Evolutionary conservation across 371 early-diverging fungal species (phyloP).

Genomic region (Furculomyces boomerangus): DNA sequence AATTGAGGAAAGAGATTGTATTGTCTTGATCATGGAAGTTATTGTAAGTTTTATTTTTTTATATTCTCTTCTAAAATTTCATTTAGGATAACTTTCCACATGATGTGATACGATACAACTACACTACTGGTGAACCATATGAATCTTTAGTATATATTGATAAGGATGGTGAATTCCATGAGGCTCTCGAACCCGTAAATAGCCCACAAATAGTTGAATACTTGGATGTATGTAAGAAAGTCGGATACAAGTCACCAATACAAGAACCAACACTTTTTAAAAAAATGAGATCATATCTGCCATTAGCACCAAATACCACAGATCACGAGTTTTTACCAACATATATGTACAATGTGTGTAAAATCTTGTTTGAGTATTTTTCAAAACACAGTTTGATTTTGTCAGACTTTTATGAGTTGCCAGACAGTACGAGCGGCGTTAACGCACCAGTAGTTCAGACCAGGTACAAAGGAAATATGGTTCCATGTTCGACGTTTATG

Average conservation of each 20-base stretch:
- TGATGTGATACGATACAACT: constrained; percentile 77
- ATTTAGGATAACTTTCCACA: constrained; percentile 78
- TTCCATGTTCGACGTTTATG: constrained; percentile 83
- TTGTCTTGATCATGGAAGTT: constrained; percentile 67
- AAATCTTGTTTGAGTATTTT: constrained; percentile 52
- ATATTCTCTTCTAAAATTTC: not conserved
- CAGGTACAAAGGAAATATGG: constrained; percentile 69
- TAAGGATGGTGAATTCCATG: constrained; percentile 62
- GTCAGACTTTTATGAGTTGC: constrained; percentile 70
- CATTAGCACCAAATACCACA: constrained; percentile 72
- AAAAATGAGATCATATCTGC: constrained; percentile 34
- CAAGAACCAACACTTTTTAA: constrained; percentile 29
- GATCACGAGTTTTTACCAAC: constrained; percentile 81
- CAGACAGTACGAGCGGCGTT: constrained; percentile 61
- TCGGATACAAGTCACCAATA: constrained; percentile 43
- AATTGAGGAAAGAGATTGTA: constrained; percentile 53
- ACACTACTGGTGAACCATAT: constrained; percentile 40
- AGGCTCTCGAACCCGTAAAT: constrained; percentile 58
- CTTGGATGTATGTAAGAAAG: constrained; percentile 33
- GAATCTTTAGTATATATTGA: constrained; percentile 71
- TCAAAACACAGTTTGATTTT: constrained; percentile 77
- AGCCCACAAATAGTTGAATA: constrained; percentile 60
- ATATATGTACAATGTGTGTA: constrained; percentile 53
- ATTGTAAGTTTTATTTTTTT: constrained; percentile 5
- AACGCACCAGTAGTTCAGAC: constrained; percentile 92